Evolutionary conservation across 2,329 filamentous ascomycete species (phyloP).

Genomic region (Venturia carpophila): DNA sequence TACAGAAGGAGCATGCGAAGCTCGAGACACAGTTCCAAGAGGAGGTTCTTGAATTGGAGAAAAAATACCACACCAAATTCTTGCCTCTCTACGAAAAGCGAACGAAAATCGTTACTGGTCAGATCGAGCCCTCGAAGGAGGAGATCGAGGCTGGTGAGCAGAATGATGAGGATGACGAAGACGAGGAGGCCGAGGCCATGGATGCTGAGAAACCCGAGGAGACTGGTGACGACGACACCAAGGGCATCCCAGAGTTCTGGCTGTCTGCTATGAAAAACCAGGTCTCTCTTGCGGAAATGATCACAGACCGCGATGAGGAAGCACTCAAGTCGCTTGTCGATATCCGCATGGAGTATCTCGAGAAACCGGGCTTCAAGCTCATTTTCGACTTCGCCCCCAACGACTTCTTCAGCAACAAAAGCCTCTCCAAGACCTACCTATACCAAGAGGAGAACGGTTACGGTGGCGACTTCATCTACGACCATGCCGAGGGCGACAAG

Average conservation of each 20-base stretch:
- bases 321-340: conserved; percentile 85
- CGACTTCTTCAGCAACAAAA: conserved; percentile 96
- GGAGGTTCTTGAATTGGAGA: conserved; percentile 95
- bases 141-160: conserved; percentile 83
- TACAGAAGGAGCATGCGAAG: conserved; percentile 98
- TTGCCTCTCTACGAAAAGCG: conserved; percentile 95
- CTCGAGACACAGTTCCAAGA: conserved; percentile 98
- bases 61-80: conserved; percentile 99
- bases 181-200: conserved; percentile 49
- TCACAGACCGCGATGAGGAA: conserved; percentile 92
- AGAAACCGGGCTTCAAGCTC: conserved; percentile 94
- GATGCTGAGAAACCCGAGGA: conserved; percentile 50
- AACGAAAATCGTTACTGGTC: conserved; percentile 83
- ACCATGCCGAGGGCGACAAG: conserved; percentile 96
- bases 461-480: conserved; percentile 98
- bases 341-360: conserved; percentile 98
- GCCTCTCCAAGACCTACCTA: conserved; percentile 94
- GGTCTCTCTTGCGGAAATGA: conserved; percentile 92
- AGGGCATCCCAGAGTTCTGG: conserved; percentile 98
- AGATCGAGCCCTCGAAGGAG: conserved; percentile 72
- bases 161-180: conserved; percentile 62
- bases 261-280: conserved; percentile 99
- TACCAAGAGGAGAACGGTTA: conserved; percentile 99
- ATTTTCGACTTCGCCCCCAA: conserved; percentile 97
- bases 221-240: conserved; percentile 44